Evolutionary conservation across 805 yeast genomes (phyloP).

Genomic region (Myxozyma lipomycoides): DNA sequence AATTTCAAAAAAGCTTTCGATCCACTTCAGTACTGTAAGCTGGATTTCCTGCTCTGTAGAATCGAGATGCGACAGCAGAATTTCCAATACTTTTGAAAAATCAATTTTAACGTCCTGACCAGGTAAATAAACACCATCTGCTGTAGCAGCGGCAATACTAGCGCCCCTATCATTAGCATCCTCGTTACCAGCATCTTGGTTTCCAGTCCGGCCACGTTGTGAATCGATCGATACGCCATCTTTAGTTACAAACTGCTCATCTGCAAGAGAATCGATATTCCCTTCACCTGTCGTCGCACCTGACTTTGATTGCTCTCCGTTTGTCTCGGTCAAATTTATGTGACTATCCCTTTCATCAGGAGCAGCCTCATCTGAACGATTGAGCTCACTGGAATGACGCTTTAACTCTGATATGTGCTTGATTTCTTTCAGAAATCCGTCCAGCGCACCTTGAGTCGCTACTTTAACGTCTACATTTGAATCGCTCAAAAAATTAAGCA

Average conservation of each 20-base stretch:
- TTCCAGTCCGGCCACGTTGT: neutral
- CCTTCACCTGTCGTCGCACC: conserved; percentile 33
- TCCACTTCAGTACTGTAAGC: conserved; percentile 76
- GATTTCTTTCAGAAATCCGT: conserved; percentile 73
- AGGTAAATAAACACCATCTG: conserved; percentile 58
- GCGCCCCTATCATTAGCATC: neutral
- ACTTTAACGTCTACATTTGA: conserved; percentile 82
- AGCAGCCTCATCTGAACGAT: conserved; percentile 1
- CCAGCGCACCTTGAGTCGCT: conserved; percentile 74
- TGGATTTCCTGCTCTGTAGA: conserved; percentile 73
- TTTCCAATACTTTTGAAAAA: conserved; percentile 73
- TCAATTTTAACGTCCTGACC: conserved; percentile 83
- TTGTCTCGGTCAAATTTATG: neutral
- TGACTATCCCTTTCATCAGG: neutral
- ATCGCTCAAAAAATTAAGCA: conserved; percentile 73
- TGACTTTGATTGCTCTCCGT: conserved; percentile 4
- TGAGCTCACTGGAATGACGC: conserved; percentile 28
- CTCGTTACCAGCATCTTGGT: conserved; percentile 3
- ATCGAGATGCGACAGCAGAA: conserved; percentile 74
- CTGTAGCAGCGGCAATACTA: conserved; percentile 26
- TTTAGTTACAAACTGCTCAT: conserved; percentile 12
- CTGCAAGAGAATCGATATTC: conserved; percentile 10
- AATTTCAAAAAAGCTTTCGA: conserved; percentile 64
- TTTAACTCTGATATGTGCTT: conserved; percentile 70
- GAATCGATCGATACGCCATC: neutral